Conservation (phyloP, 441 rosid species). For the Adansonia rubrostipa region DNA sequence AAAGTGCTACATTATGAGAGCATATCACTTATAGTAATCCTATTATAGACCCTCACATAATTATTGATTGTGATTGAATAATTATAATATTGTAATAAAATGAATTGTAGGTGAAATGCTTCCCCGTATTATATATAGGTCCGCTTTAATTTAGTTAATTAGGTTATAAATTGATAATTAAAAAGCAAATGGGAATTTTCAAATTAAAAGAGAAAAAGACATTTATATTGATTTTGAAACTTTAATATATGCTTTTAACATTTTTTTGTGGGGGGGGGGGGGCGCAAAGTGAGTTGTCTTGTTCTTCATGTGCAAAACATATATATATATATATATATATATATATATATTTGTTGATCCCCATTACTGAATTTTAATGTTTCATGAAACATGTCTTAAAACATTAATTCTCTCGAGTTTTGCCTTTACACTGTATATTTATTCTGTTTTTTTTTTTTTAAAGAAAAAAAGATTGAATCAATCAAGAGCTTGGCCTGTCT, state of each 20-base stretch:
- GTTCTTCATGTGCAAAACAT: not conserved
- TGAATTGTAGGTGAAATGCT: too few relatives aligned
- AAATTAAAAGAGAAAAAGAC: not conserved
- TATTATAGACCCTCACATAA: too few relatives aligned
- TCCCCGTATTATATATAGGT: too few relatives aligned
- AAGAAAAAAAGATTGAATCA: not conserved
- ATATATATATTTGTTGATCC: too few relatives aligned
- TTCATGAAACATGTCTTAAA: too few relatives aligned
- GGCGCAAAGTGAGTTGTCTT: slow-evolving; percentile 27
- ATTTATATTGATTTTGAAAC: not conserved
- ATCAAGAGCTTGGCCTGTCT: too few relatives aligned
- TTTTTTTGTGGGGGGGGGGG: not conserved
- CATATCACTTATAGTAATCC: too few relatives aligned
- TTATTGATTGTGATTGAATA: too few relatives aligned
- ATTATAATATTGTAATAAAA: too few relatives aligned
- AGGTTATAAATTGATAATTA: not conserved
- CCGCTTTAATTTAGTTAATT: not conserved
- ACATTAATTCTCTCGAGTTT: not conserved
- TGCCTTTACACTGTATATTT: not conserved
- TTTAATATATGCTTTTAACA: not conserved
- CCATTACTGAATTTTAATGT: not conserved
- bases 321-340: too few relatives aligned
- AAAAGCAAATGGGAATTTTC: slow-evolving; percentile 21
- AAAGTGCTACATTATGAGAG: too few relatives aligned
- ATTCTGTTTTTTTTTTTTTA: not conserved